Base-by-base conservation (phyloP, 371 early-diverging fungal genomes). In the Nematocida sp. region DNA sequence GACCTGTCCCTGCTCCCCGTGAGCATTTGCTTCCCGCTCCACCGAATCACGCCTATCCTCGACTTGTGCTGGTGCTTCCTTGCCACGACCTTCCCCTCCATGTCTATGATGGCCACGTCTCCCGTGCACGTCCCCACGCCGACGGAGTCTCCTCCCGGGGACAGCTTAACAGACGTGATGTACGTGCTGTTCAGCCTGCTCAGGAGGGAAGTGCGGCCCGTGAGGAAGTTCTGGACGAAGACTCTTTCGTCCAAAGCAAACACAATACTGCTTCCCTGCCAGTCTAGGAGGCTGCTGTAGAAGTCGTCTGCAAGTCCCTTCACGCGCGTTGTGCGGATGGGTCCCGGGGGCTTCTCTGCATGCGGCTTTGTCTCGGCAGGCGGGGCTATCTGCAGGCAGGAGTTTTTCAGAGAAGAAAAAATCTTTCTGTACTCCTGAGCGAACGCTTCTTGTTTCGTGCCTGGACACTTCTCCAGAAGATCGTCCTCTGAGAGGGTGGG, bases 301-400 rank as follows among this genome's bases (percentile, higher is more conserved):
- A 84, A 84, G 62, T 84, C 84, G 58, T 84, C 84, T 50, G 80
- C 79, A 21, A 84, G 62, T 2, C 64, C 57, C 32, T 63, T 51
- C 13, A 77, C 67, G 8, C 66, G 31, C 1, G 56, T 55, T 19
- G 27, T 46, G n/a, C 76, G 74, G 17, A 76, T 56, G 13, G 76
- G 67, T 11, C 17, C 56, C 3, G 67, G 13, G 21, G 29, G 31
- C 31, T 52, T 76, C 36, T 52, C 65, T 8, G 19, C 45, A 3
- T 41, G 27, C 54, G 7, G 31, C 0, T 7, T 7, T 15, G 8
- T 34, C 27, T 62, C 41, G 23, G 27, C 11, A 27, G 13, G 4
- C 13, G 25, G 25, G 29, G 13, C n/a, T 3, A 52, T 25, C 17
- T 17, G 31, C 37, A n/a, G 13, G 7, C 19, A 13, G 21, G 38